These are phyloP conservation scores for Pseudonitzschia delicatissima DNA, from an alignment of 108 stramenopile species.

Conservation along the genomic window DNA sequence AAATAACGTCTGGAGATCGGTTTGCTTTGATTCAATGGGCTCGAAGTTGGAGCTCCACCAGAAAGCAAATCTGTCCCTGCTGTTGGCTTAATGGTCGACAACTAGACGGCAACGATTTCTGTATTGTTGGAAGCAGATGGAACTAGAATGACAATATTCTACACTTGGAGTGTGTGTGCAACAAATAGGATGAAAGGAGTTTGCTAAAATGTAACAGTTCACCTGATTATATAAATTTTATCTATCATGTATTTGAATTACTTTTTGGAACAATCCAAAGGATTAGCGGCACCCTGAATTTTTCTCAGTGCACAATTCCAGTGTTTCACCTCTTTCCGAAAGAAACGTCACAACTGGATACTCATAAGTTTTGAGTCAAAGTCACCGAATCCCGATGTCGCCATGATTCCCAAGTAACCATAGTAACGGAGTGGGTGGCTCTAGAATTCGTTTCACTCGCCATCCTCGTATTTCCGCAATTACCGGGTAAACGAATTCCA, in stretches of 20 bases:
- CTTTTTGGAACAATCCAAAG: too few relatives aligned
- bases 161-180: too few relatives aligned
- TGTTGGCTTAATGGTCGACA: slow-evolving; percentile 72
- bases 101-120: slow-evolving; percentile 9
- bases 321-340: too few relatives aligned
- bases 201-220: too few relatives aligned
- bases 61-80: slow-evolving; percentile 65
- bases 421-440: slow-evolving; percentile 67
- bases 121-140: slow-evolving; percentile 60
- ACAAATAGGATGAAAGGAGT: too few relatives aligned
- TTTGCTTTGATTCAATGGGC: slow-evolving; percentile 80
- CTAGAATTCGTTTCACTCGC: slow-evolving; percentile 70
- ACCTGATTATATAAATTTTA: too few relatives aligned
- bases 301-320: too few relatives aligned
- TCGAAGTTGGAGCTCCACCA: slow-evolving; percentile 52
- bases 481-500: slow-evolving; percentile 94
- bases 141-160: too few relatives aligned
- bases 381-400: background rate
- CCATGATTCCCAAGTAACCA: slow-evolving; percentile 76
- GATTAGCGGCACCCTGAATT: too few relatives aligned
- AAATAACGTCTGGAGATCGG: slow-evolving; percentile 64
- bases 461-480: slow-evolving; percentile 92
- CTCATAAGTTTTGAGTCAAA: too few relatives aligned
- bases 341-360: too few relatives aligned
- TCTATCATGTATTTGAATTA: too few relatives aligned